These are phyloP conservation scores for Ogataea paradorogensis DNA, from an alignment of 805 yeast species.

Conservation along the genomic window DNA sequence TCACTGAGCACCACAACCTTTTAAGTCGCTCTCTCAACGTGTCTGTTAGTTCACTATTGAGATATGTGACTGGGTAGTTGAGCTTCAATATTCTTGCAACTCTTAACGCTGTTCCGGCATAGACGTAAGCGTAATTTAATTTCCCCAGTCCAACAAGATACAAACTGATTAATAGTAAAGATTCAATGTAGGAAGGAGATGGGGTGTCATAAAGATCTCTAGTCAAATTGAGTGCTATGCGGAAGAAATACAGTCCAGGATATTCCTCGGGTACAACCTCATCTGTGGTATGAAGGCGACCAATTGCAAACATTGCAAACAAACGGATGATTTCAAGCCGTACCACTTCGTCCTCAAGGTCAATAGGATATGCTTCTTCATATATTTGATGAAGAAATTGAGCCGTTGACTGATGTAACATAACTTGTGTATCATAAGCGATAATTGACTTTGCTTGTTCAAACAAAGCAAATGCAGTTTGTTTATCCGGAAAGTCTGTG, in stretches of 20 bases:
- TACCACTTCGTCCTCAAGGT: neutral
- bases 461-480: slow-evolving; percentile 3
- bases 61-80: neutral
- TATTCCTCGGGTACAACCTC: slow-evolving; percentile 7
- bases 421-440: slow-evolving; percentile 8
- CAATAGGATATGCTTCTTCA: neutral
- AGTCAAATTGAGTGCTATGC: slow-evolving; percentile 1
- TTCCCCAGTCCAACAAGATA: slow-evolving; percentile 6
- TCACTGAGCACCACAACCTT: slow-evolving; percentile 7
- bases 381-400: slow-evolving; percentile 1
- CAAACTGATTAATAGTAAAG: slow-evolving; percentile 1
- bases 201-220: slow-evolving; percentile 4
- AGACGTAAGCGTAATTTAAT: slow-evolving; percentile 6
- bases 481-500: neutral
- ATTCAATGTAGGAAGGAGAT: slow-evolving; percentile 4
- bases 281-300: slow-evolving; percentile 7
- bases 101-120: slow-evolving; percentile 4
- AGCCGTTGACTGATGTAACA: slow-evolving; percentile 5
- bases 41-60: neutral
- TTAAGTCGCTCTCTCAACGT: slow-evolving; percentile 5
- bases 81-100: neutral
- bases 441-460: slow-evolving; percentile 3
- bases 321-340: slow-evolving; percentile 2
- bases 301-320: slow-evolving; percentile 8
- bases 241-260: slow-evolving; percentile 5